Conservation (phyloP, 1,284 basidiomycete genomes). For the Hemileia vastatrix region DNA sequence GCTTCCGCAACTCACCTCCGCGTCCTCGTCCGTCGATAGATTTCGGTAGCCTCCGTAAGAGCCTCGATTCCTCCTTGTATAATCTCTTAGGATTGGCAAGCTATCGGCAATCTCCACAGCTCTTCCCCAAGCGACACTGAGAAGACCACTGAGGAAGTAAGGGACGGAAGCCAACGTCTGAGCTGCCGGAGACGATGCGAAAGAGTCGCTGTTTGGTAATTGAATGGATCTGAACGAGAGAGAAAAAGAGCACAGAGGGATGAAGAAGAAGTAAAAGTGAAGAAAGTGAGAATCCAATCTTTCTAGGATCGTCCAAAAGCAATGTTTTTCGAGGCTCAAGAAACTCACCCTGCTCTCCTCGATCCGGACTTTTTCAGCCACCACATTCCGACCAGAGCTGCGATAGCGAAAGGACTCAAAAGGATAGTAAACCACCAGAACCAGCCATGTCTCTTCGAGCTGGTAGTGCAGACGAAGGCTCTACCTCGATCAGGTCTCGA, state of each 20-base stretch:
- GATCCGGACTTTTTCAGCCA: constrained; percentile 19
- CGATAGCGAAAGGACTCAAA: constrained; percentile 30
- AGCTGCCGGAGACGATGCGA: too few species aligned
- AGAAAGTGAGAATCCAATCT: too few species aligned
- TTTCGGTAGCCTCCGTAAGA: constrained; percentile 37
- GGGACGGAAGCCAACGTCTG: not conserved
- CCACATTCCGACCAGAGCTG: constrained; percentile 34
- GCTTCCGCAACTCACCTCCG: too few species aligned
- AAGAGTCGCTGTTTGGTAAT: not conserved
- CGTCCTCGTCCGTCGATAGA: constrained; percentile 38
- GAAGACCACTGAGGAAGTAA: constrained; percentile 1
- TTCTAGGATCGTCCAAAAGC: too few species aligned
- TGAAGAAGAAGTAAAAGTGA: not conserved
- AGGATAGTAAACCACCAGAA: constrained; percentile 39
- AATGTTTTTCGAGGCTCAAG: too few species aligned
- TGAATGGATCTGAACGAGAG: not conserved
- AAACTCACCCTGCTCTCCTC: constrained; percentile 2
- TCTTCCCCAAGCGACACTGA: constrained; percentile 26
- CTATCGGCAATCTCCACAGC: too few species aligned
- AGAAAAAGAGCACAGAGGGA: too few species aligned
- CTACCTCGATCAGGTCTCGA: constrained; percentile 35
- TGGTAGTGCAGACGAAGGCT: constrained; percentile 32
- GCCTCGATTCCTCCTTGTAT: constrained; percentile 24
- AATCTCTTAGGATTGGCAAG: constrained; percentile 28
- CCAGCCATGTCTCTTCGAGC: constrained; percentile 30